Conservation (phyloP, 441 rosid species). For the Croton setiger region DNA sequence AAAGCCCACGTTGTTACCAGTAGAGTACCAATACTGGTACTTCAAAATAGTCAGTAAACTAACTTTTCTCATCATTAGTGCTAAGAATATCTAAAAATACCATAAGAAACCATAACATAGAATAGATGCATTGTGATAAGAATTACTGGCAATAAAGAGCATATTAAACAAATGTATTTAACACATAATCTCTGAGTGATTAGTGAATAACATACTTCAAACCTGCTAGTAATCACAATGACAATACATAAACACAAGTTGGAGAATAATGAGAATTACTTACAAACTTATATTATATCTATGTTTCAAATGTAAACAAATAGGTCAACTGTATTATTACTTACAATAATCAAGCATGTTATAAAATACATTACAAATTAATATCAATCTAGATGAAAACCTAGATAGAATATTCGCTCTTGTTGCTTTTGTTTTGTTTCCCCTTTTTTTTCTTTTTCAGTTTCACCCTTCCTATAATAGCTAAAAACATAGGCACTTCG, state of each 20-base stretch:
- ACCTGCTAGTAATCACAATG: background rate
- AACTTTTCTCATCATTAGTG: too few relatives aligned
- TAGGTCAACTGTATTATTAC: conserved; percentile 17
- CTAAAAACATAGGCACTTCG: background rate
- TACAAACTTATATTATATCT: background rate
- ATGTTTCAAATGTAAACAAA: conserved; percentile 7
- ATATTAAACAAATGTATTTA: too few relatives aligned
- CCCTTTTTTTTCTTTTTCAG: background rate
- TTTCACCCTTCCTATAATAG: background rate
- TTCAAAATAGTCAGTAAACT: too few relatives aligned
- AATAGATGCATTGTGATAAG: too few relatives aligned
- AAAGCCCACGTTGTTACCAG: too few relatives aligned
- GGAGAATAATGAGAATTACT: background rate
- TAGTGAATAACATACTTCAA: too few relatives aligned
- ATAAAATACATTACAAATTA: conserved; percentile 19
- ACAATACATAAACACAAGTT: too few relatives aligned
- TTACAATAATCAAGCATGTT: conserved; percentile 25
- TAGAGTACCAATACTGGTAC: too few relatives aligned
- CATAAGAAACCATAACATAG: too few relatives aligned
- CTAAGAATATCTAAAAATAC: too few relatives aligned
- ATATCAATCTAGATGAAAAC: background rate
- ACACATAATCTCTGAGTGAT: too few relatives aligned
- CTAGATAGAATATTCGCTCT: background rate
- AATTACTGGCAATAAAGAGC: too few relatives aligned
- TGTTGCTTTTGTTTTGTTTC: background rate